Conservation (phyloP, 108 stramenopile genomes). For the Skeletonema menzelii region DNA sequence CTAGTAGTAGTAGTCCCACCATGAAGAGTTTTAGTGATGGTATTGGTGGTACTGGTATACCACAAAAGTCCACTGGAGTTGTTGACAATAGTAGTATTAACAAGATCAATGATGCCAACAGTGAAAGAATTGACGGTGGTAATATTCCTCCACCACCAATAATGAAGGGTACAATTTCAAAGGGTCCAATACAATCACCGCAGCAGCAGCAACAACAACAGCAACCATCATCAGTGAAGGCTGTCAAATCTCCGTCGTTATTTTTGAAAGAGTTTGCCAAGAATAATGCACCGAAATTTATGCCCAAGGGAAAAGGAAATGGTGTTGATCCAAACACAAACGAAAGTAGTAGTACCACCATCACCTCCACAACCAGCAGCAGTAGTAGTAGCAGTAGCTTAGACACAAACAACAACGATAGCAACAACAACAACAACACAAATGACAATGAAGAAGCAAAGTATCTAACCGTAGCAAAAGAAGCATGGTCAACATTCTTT, state of each 20-base stretch:
- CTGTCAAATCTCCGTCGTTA: not conserved
- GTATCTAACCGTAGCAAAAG: not conserved
- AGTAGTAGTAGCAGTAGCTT: not conserved
- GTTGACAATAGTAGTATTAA: too few species aligned
- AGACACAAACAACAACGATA: not conserved
- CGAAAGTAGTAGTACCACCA: not conserved
- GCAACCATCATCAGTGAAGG: not conserved
- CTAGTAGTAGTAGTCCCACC: too few species aligned
- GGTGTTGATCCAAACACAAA: not conserved
- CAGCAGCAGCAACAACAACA: not conserved
- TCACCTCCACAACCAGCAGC: too few species aligned
- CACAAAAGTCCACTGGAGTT: too few species aligned
- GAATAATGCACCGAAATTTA: not conserved
- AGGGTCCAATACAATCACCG: not conserved
- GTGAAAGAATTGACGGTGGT: too few species aligned
- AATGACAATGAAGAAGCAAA: not conserved
- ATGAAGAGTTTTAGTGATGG: too few species aligned
- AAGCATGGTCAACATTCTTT: not conserved
- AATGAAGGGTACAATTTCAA: not conserved
- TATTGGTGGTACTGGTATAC: too few species aligned
- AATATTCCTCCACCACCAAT: not conserved
- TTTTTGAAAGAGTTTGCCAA: not conserved
- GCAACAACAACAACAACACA: not conserved
- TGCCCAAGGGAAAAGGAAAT: too few species aligned
- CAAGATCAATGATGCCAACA: too few species aligned